Evolutionary conservation across 805 yeast genomes (phyloP).

Genomic region (Ogataea paradorogensis): DNA sequence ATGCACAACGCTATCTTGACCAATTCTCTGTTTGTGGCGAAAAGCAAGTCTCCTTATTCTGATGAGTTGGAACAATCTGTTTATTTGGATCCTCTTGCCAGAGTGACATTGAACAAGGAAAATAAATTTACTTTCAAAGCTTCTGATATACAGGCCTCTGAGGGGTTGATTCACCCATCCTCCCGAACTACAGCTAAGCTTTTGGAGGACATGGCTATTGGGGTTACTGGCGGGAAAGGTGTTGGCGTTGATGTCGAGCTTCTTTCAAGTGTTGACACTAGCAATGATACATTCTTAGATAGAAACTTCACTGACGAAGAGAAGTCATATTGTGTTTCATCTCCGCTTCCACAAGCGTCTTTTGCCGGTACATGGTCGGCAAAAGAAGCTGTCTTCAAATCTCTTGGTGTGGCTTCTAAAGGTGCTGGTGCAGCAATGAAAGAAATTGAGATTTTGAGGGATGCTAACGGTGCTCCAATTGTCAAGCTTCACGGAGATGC

Average conservation of each 20-base stretch:
- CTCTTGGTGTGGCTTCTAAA: conserved; percentile 79
- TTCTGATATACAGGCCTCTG: conserved; percentile 47
- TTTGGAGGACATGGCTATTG: conserved; percentile 51
- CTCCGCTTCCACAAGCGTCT: conserved; percentile 82
- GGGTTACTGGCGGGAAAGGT: conserved; percentile 48
- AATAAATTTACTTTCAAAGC: conserved; percentile 44
- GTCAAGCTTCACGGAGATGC: conserved; percentile 81
- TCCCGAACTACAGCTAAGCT: conserved; percentile 64
- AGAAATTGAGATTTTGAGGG: conserved; percentile 84
- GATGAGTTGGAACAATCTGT: conserved; percentile 86
- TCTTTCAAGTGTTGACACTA: conserved; percentile 73
- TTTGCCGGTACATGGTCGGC: conserved; percentile 99
- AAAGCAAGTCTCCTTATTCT: conserved; percentile 89
- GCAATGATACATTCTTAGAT: conserved; percentile 87
- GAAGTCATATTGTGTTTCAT: conserved; percentile 68
- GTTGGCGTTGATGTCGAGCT: conserved; percentile 98
- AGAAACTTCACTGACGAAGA: conserved; percentile 87
- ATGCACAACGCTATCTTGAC: conserved; percentile 92
- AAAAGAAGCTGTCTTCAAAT: conserved; percentile 97
- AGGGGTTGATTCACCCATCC: conserved; percentile 42
- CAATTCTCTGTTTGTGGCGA: conserved; percentile 88
- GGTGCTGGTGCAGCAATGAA: conserved; percentile 95
- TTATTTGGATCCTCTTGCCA: conserved; percentile 93
- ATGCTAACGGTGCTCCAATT: conserved; percentile 72
- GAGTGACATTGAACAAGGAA: conserved; percentile 46